Conservation (phyloP, 345 rosid genomes). For the Anacardium occidentale region DNA sequence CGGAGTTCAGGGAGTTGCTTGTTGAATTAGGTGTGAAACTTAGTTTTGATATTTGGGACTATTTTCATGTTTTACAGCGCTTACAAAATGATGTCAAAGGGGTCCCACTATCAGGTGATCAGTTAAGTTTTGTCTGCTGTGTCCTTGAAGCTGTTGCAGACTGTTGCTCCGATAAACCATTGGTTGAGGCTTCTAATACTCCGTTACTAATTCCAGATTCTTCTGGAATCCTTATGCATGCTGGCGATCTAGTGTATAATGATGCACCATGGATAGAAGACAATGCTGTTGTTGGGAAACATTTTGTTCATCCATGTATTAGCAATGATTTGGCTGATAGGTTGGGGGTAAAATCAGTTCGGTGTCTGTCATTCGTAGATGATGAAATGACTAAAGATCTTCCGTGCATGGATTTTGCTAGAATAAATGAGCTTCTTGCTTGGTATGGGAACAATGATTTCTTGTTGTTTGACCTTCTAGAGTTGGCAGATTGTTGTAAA, state of each 20-base stretch:
- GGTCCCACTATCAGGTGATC: slow-evolving; percentile 60
- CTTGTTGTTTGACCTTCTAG: slow-evolving; percentile 88
- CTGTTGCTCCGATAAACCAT: slow-evolving; percentile 50
- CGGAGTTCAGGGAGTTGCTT: slow-evolving; percentile 74
- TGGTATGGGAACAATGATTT: slow-evolving; percentile 70
- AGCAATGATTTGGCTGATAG: slow-evolving; percentile 78
- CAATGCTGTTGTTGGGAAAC: slow-evolving; percentile 55
- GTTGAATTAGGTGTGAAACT: slow-evolving; percentile 74
- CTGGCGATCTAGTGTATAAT: slow-evolving; percentile 72
- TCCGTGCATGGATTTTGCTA: slow-evolving; percentile 85
- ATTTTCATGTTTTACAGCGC: slow-evolving; percentile 63
- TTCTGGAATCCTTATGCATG: slow-evolving; percentile 54
- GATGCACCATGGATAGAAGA: slow-evolving; percentile 99
- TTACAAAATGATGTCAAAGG: slow-evolving; percentile 68
- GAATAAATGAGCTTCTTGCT: slow-evolving; percentile 74
- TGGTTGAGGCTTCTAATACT: slow-evolving; percentile 48
- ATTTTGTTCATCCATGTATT: slow-evolving; percentile 77
- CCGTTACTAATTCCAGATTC: slow-evolving; percentile 73
- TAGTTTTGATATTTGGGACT: slow-evolving; percentile 82
- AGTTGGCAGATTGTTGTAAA: slow-evolving; percentile 92
- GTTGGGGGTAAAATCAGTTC: slow-evolving; percentile 85
- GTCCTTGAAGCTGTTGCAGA: slow-evolving; percentile 88
- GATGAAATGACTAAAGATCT: slow-evolving; percentile 81
- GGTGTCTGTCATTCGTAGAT: slow-evolving; percentile 75
- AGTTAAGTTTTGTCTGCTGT: slow-evolving; percentile 67